Conservation (phyloP, 2,329 filamentous ascomycete genomes). For the Parastagonospora nodorum region DNA sequence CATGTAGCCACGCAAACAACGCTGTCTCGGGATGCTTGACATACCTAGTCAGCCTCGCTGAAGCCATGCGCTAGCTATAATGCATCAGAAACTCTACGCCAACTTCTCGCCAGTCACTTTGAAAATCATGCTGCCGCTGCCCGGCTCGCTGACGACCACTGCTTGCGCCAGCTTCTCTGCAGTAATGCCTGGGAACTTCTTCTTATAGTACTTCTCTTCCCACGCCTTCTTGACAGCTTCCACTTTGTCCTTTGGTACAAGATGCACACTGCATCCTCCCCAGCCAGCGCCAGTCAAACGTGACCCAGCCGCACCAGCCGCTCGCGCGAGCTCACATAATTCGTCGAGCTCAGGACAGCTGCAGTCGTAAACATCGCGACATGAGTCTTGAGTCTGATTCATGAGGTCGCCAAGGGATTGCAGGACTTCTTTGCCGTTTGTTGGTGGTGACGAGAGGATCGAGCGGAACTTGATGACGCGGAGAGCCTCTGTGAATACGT, state of each 20-base stretch:
- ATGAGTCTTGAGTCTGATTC: slow-evolving; percentile 88
- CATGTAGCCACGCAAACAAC: too few species aligned
- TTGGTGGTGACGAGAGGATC: slow-evolving; percentile 62
- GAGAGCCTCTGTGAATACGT: slow-evolving; percentile 88
- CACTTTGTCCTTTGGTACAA: slow-evolving; percentile 84
- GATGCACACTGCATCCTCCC: slow-evolving; percentile 94
- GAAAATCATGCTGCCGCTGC: slow-evolving; percentile 63
- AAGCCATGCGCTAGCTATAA: too few species aligned
- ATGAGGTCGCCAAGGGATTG: slow-evolving; percentile 77
- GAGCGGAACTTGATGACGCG: slow-evolving; percentile 84
- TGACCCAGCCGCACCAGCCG: slow-evolving; percentile 81
- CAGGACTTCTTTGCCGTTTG: slow-evolving; percentile 67
- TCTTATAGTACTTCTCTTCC: slow-evolving; percentile 80
- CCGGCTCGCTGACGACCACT: slow-evolving; percentile 87
- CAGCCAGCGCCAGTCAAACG: slow-evolving; percentile 91
- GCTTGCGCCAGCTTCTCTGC: slow-evolving; percentile 77
- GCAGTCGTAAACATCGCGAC: slow-evolving; percentile 86
- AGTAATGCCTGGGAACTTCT: slow-evolving; percentile 68
- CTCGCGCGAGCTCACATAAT: slow-evolving; percentile 78
- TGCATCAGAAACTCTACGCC: slow-evolving; percentile 16
- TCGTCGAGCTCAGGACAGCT: slow-evolving; percentile 91
- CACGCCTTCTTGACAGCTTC: slow-evolving; percentile 76
- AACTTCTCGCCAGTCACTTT: slow-evolving; percentile 41
- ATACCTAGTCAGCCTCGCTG: too few species aligned
- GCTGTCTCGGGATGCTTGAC: too few species aligned